Evolutionary conservation across 257 asterid genomes (phyloP), one percentile per base, ranked within the genome.

Genomic region (Datura wrightii): DNA sequence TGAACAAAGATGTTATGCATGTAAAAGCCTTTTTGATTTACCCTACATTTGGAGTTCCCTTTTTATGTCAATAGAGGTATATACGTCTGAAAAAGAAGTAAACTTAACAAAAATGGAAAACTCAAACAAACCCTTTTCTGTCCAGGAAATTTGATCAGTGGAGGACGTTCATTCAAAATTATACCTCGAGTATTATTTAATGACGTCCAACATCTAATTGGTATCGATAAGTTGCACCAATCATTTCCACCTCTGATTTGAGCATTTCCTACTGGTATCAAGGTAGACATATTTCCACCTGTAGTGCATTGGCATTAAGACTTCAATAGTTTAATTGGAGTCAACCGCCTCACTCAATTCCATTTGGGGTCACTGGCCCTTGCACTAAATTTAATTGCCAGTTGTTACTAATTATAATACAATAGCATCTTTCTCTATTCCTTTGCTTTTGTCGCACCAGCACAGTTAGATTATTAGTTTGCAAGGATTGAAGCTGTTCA

Each of bases 281-380:
- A 48, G 59, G 6, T 74, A 74, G 80, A 48, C 14, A 3, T 48
- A 74, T 48, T 74, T 74, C 60, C 59, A 46, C 16, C 60, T 74
- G 6, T 24, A 19, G 80, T 48, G 13, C 58, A 48, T 48, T 74
- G 62, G 4, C 31, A 74, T 24, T 13, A 74, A 13, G 44, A 14
- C 81, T 48, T 74, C 6, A 50, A 13, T 74, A 48, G 44, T 74
- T 74, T 24, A 48, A 48, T 48, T 74, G 81, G 81, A 48, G 81
- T 74, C 44, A 48, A 74, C 81, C 5, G 2, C 31, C 3, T 41
- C 10, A 24, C 60, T 48, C 60, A 46, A 72, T 74, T 19, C 7
- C 80, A 6, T 74, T 74, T 74, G 24, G 41, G 42, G 80, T 24
- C 60, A 36, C 60, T 74, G n/a, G 48, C 42, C 81, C 8, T 74